phyloP scores from a whole-genome alignment of 2,329 filamentous ascomycete genomes.

The Fusarium longipes region DNA sequence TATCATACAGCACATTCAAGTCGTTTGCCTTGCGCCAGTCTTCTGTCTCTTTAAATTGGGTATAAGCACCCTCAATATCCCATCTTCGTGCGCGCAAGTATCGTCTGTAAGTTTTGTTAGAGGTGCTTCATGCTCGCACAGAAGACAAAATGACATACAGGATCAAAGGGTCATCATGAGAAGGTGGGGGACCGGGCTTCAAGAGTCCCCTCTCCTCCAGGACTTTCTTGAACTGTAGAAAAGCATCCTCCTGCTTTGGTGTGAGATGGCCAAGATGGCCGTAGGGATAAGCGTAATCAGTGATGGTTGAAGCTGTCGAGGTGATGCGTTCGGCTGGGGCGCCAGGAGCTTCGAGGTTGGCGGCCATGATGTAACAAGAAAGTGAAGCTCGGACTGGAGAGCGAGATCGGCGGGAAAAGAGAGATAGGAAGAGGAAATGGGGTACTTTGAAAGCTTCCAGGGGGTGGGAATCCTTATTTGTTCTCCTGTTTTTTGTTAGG shows the following conservation, averaged over 20 bases:
- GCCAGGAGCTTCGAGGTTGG: constrained; percentile 40
- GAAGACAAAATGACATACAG: constrained; percentile 63
- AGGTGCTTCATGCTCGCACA: constrained; percentile 8
- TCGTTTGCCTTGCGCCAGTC: constrained; percentile 85
- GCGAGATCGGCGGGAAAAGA: constrained; percentile 12
- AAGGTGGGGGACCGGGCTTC: constrained; percentile 65
- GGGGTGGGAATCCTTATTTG: not conserved
- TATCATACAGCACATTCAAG: constrained; percentile 82
- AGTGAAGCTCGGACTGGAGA: not conserved
- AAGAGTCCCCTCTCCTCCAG: constrained; percentile 74
- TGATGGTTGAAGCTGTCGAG: constrained; percentile 47
- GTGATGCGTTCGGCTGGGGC: constrained; percentile 46
- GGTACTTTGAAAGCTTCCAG: constrained; percentile 10
- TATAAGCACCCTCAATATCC: constrained; percentile 78
- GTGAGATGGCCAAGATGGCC: constrained; percentile 87
- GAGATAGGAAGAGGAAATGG: not conserved
- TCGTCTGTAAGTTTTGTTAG: constrained; percentile 65
- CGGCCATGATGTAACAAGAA: constrained; percentile 39
- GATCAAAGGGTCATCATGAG: constrained; percentile 79
- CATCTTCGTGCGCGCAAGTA: constrained; percentile 89
- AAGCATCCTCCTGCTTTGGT: constrained; percentile 71
- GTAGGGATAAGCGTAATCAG: constrained; percentile 69
- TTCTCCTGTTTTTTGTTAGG: not conserved
- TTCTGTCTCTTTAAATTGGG: constrained; percentile 89
- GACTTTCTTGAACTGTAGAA: constrained; percentile 77